Conservation (phyloP, 1,139 yeast species). For the Geotrichum klebahnii region DNA sequence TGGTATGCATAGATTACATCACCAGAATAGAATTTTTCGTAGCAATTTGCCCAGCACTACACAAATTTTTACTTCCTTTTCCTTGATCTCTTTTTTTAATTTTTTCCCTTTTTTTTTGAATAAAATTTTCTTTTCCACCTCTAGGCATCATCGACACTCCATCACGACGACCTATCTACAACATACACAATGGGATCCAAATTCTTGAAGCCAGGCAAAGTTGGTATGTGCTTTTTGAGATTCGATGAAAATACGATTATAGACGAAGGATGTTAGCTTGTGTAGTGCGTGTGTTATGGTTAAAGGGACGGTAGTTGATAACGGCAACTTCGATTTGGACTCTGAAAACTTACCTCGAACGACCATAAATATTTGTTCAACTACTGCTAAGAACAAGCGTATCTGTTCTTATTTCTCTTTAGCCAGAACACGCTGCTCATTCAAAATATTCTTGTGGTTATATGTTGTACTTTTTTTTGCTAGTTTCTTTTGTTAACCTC, state of each 20-base stretch:
- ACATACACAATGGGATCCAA: constrained; percentile 50
- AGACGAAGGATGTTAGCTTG: neutral
- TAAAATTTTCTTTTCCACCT: constrained; percentile 22
- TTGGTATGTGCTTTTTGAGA: constrained; percentile 65
- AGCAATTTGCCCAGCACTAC: constrained; percentile 4
- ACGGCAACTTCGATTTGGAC: no score
- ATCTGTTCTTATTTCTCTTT: no score
- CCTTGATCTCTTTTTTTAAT: constrained; percentile 17
- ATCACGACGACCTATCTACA: constrained; percentile 24
- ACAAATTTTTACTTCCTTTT: constrained; percentile 16
- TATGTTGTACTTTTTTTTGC: neutral
- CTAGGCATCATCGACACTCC: constrained; percentile 23
- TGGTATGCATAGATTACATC: neutral
- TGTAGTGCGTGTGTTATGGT: neutral
- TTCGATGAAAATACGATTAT: neutral
- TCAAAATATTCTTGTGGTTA: no score
- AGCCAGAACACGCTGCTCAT: no score
- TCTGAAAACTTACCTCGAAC: no score
- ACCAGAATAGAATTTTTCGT: neutral
- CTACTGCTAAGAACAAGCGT: no score
- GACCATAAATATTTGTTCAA: neutral
- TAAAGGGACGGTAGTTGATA: neutral
- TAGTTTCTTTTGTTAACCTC: constrained; percentile 21
- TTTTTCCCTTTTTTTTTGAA: constrained; percentile 14
- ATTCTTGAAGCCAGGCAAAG: constrained; percentile 99